Base-by-base conservation (phyloP, 352 stramenopile genomes). In the Phytophthora citrophthora region DNA sequence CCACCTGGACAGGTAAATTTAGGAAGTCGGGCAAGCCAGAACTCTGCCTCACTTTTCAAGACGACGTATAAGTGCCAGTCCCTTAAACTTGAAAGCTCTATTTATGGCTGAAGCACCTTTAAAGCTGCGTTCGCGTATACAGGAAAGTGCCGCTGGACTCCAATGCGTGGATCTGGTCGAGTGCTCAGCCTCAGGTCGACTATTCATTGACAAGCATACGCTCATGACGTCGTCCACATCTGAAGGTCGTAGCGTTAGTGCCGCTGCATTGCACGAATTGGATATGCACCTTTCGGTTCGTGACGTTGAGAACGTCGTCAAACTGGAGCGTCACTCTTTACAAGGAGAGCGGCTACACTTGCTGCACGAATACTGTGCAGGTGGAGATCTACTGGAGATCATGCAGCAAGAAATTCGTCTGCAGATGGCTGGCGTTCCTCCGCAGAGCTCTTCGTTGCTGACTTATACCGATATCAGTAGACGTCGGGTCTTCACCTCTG, bases 171-270 rank as follows among this genome's bases (percentile, higher is more conserved):
- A 91, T 50, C 49, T 90, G 48, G 77, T 90, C 13, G 67, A 83
- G 40, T 81, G 70, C 40, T 43, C 31, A 27, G 41, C 49, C 29
- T 63, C 48, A 13, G 39, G 39, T 24, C 50, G 48, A 43, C 32
- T 75, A n/a, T 66, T 81, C 36, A 68, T 92, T 13, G 83, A 91
- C 67, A 92, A 92, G 57, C 72, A 88, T 70, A 88, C 81, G 16
- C 47, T 74, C 10, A 66, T 76, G 57, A 73, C 69, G 13, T 71
- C 68, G n/a, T 50, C 44, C 10, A 64, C 61, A 24, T 11, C 23
- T 4, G 59, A 68, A 60, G 63, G 52, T 15, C 55, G 39, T 27
- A 56, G 63, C 47, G 81, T 76, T 56, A 84, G 77, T 31, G 53
- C 58, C 1, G 66, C 76, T n/a, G 83, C 85, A 13, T 55, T 90